Evolutionary conservation across 805 yeast genomes (phyloP).

Genomic region (Wickerhamiella cacticola): DNA sequence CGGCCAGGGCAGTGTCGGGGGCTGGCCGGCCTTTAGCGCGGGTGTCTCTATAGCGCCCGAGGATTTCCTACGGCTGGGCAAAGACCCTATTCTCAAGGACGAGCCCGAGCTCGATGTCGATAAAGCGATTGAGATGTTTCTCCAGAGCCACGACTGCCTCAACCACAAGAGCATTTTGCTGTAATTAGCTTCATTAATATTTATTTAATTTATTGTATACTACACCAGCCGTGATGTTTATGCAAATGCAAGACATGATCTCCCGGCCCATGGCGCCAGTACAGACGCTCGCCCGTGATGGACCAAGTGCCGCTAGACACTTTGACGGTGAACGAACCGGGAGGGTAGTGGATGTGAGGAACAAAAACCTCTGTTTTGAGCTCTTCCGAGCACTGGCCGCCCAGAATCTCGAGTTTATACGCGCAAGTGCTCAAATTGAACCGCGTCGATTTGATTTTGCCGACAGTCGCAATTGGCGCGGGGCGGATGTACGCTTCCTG

Average conservation of each 20-base stretch:
- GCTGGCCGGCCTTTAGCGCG: no score
- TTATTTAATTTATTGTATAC: slow-evolving; percentile 9
- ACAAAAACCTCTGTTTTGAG: slow-evolving; percentile 43
- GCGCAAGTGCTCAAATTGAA: slow-evolving; percentile 17
- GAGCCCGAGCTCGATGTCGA: neutral
- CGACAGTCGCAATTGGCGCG: slow-evolving; percentile 37
- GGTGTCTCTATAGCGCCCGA: no score
- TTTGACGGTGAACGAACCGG: slow-evolving; percentile 37
- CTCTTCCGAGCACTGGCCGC: slow-evolving; percentile 10
- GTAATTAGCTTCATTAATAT: neutral
- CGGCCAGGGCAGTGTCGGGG: neutral
- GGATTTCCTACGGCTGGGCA: neutral
- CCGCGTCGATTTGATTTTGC: slow-evolving; percentile 14
- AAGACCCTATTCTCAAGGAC: neutral
- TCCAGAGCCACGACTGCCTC: neutral
- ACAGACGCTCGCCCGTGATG: slow-evolving; percentile 41
- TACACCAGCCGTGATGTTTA: slow-evolving; percentile 13
- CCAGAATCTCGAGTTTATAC: slow-evolving; percentile 17
- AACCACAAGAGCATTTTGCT: neutral
- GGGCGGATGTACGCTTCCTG: slow-evolving; percentile 61
- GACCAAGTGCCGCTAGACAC: slow-evolving; percentile 49
- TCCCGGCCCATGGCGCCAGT: slow-evolving; percentile 56
- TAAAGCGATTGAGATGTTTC: neutral
- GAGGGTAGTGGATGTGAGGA: slow-evolving; percentile 59
- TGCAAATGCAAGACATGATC: slow-evolving; percentile 22